phyloP scores from a whole-genome alignment of 2,329 filamentous ascomycete genomes.

The Xylaria sp. region DNA sequence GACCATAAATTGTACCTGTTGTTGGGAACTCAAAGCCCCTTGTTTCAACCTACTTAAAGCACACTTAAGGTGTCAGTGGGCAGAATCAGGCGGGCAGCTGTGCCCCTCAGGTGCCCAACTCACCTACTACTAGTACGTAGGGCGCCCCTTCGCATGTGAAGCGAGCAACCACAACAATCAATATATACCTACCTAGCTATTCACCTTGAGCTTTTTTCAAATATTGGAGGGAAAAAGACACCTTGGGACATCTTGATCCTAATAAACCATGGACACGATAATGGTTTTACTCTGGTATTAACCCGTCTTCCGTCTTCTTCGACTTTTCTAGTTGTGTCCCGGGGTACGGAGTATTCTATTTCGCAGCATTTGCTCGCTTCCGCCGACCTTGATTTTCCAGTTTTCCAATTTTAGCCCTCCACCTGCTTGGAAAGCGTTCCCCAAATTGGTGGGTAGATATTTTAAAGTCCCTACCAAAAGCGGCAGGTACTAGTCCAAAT shows the following conservation, averaged over 20 bases:
- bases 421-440: not conserved
- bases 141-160: conserved; percentile 6
- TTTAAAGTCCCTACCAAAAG: conserved; percentile 6
- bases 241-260: not conserved
- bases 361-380: not conserved
- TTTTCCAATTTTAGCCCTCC: conserved; percentile 18
- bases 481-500: conserved; percentile 22
- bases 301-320: not conserved
- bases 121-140: not conserved
- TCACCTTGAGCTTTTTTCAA: too few relatives aligned
- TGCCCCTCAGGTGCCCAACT: conserved; percentile 28
- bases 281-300: not conserved
- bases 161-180: conserved; percentile 4
- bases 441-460: not conserved
- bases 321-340: not conserved
- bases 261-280: too few relatives aligned
- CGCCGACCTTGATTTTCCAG: not conserved
- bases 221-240: not conserved
- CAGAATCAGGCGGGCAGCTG: conserved; percentile 11
- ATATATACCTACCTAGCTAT: not conserved
- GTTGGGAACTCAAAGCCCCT: conserved; percentile 4
- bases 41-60: conserved; percentile 14
- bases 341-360: not conserved
- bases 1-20: conserved; percentile 4
- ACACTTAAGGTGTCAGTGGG: conserved; percentile 6